Evolutionary conservation across 805 yeast genomes (phyloP).

Genomic region (Yamadazyma akitaensis): DNA sequence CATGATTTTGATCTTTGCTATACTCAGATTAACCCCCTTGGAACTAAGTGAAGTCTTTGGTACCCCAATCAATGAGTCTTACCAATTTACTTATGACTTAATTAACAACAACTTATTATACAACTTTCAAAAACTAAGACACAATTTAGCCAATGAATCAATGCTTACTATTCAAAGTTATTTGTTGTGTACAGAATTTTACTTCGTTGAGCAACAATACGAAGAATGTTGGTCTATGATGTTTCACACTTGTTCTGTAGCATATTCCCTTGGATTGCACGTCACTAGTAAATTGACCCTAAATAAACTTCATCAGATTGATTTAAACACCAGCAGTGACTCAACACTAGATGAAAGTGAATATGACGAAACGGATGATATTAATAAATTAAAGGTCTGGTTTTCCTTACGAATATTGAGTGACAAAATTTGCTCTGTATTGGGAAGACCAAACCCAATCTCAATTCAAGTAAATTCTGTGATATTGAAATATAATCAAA

Average conservation of each 20-base stretch:
- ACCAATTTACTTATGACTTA: conserved; percentile 10
- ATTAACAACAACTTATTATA: conserved; percentile 23
- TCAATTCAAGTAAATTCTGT: conserved; percentile 37
- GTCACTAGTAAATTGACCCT: conserved; percentile 34
- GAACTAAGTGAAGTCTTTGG: conserved; percentile 15
- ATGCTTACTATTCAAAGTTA: conserved; percentile 47
- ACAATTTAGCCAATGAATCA: conserved; percentile 46
- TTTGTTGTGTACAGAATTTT: conserved; percentile 50
- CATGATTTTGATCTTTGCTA: conserved; percentile 42
- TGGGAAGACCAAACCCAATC: conserved; percentile 56
- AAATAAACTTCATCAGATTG: conserved; percentile 14
- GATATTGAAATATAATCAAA: conserved; percentile 22
- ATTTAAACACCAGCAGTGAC: conserved; percentile 9
- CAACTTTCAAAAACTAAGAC: conserved; percentile 44
- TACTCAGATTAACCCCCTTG: conserved; percentile 34
- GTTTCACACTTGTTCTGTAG: conserved; percentile 47
- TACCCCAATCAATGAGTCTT: conserved; percentile 6
- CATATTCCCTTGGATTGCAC: conserved; percentile 51
- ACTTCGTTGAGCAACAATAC: conserved; percentile 45
- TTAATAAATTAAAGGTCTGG: conserved; percentile 45
- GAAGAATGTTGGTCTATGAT: conserved; percentile 53
- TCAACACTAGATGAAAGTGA: conserved; percentile 19
- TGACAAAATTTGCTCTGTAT: conserved; percentile 48
- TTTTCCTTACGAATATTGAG: conserved; percentile 46
- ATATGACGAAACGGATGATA: conserved; percentile 34